Evolutionary conservation across 768 basidiomycete species (phyloP), one percentile per base, ranked within the genome.

Genomic region (Termitomyces sp.): DNA sequence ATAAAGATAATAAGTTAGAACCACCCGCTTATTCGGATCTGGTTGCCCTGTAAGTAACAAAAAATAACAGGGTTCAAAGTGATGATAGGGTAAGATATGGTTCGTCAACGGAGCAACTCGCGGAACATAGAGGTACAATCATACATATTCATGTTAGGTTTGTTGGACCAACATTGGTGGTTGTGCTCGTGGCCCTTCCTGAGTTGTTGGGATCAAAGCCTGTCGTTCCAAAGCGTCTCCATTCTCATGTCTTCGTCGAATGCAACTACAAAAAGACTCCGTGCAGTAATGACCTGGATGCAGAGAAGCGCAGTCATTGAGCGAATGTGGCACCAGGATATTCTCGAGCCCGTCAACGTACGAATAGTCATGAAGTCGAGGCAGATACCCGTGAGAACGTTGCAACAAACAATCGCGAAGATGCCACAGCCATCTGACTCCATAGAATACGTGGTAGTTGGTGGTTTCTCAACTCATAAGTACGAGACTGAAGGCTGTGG

Each of bases 281-380:
- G 73, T 76, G 56, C 68, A 77, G 37, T 55, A 46, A 62, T 76
- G 75, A 10, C 74, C 76, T 77, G 27, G 29, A 43, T 9, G 3
- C 13, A 26, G 51, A 32, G 26, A 49, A 36, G 51, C 13, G 29
- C 22, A 20, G 37, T 8, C 27, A 46, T 34, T 18, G 9, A n/a
- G 36, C 26, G 3, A 29, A 14, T 26, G 6, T 29, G 29, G n/a
- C 2, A 39, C 41, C 13, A 4, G 31, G 27, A 22, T 24, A 50
- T 20, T 26, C 8, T 24, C 12, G 5, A 31, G 62, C 3, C 31
- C 41, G 39, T 22, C 4, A 14, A 59, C 72, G 43, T 62, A 78
- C 75, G 71, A 54, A 73, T 62, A 1, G 76, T 75, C 1, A 63
- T 60, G 56, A 75, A 77, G 63, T 77, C 75, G 13, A 75, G 57